Evolutionary conservation across 805 yeast species (phyloP), one percentile per base, ranked within the genome.

Genomic region (Isabelozyma rhagii): DNA sequence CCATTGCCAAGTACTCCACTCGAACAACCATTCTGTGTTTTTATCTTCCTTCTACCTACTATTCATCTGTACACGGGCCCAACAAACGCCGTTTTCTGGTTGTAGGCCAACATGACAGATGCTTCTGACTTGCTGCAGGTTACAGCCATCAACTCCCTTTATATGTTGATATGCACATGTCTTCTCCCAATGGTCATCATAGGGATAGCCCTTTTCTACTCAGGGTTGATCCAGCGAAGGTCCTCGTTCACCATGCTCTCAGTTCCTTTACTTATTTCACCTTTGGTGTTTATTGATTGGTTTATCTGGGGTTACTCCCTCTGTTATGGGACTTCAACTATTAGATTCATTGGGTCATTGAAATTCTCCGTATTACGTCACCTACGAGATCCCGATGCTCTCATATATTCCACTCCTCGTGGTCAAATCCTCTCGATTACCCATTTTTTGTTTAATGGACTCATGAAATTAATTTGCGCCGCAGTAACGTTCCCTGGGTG

Each of bases 281-380:
- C 76, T 0, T 49, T 71, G 1, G 54, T 72, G 4, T 55, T 70
- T 36, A 47, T 74, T 15, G 79, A 74, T 51, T 74, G 78, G 78
- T 74, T 60, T 55, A 71, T 74, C 8, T 72, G 77, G 77, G 68
- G 79, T 5, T 74, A 74, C 49, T 72, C 78, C 1, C 59, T 74
- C 11, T 68, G 75, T 47, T 74, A 73, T 51, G 58, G 72, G 2
- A 53, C 64, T n/a, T 51, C 77, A 0, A 41, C 57, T 8, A 72
- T 72, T 50, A 48, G 51, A 31, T 74, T 63, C 49, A 72, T 74
- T 43, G 76, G 76, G 6, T 53, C 61, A 39, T 54, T 71, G 46
- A 49, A 60, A 17, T 71, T 62, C 54, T 67, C 59, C 4, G 73
- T 69, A 8, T 52, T 66, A 27, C 51, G 69, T 38, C 69, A 68